A percentile compares a stretch with the other conserved stretches of the same genome.
These are phyloP conservation scores for Erodium moschatum DNA, from an alignment of 441 rosid genomes.

Conservation along the genomic window DNA sequence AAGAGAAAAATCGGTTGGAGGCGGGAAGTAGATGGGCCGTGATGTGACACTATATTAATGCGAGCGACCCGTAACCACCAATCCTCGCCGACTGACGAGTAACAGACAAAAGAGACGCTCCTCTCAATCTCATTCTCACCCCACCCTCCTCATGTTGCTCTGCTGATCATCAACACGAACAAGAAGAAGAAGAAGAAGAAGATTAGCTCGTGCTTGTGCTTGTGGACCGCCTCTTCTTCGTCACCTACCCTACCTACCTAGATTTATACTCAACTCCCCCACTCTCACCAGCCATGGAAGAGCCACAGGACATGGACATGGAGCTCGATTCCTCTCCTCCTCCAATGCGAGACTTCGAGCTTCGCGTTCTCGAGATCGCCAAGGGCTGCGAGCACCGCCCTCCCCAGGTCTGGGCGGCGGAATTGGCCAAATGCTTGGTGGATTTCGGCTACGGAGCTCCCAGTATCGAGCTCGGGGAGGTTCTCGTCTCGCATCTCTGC, in stretches of 20 bases:
- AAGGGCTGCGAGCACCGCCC: constrained; percentile 25
- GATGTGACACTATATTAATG: neutral
- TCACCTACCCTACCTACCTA: neutral
- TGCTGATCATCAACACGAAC: neutral
- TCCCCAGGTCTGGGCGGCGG: constrained; percentile 31
- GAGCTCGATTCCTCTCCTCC: neutral
- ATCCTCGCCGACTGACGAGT: neutral
- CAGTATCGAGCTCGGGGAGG: constrained; percentile 35
- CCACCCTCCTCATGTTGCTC: too few species aligned
- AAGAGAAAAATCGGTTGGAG: neutral
- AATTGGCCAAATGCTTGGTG: constrained; percentile 29
- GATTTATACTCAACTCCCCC: neutral
- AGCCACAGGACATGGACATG: neutral
- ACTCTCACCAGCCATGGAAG: too few species aligned
- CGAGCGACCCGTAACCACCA: neutral
- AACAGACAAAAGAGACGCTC: neutral
- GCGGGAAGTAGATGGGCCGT: neutral
- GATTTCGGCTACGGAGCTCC: constrained; percentile 21
- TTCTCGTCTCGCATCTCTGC: constrained; percentile 37
- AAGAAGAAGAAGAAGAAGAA: neutral
- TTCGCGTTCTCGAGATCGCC: constrained; percentile 20
- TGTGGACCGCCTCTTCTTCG: neutral
- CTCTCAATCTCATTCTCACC: too few species aligned
- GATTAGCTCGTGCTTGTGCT: neutral
- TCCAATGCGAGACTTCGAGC: constrained; percentile 1